A percentile compares a stretch with the other conserved stretches of the same genome.
phyloP scores from a whole-genome alignment of 805 yeast genomes.

The Zygosaccharomyces bailii region DNA sequence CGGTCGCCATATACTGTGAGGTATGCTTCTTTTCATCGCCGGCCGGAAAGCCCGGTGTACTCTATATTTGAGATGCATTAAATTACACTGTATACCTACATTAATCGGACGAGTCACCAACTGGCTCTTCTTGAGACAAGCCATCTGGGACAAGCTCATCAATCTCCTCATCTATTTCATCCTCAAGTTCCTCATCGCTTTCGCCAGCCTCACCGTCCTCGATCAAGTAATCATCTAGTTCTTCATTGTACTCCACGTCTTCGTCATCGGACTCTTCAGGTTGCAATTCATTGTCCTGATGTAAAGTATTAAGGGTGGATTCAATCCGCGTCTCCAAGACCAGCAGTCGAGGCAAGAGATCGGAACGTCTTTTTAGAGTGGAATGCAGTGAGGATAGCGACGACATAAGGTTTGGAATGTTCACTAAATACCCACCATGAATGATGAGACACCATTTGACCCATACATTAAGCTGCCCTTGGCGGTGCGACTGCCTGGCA shows the following conservation, averaged over 20 bases:
- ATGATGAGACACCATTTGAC: conserved; percentile 79
- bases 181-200: conserved; percentile 36
- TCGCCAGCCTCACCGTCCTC: conserved; percentile 47
- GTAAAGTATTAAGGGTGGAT: conserved; percentile 58
- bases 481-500: conserved; percentile 55
- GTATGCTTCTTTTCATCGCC: background rate
- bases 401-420: conserved; percentile 47
- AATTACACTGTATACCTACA: conserved; percentile 2
- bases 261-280: conserved; percentile 39
- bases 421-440: conserved; percentile 67
- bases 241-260: conserved; percentile 71
- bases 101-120: background rate
- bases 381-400: conserved; percentile 61
- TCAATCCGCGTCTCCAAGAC: conserved; percentile 81
- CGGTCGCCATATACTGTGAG: background rate
- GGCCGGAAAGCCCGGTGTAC: conserved; percentile 2
- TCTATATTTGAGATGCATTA: background rate
- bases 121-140: background rate
- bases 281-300: conserved; percentile 41
- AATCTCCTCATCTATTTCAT: conserved; percentile 26
- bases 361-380: conserved; percentile 61
- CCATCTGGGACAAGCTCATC: conserved; percentile 10
- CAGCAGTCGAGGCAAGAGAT: conserved; percentile 65
- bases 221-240: conserved; percentile 48
- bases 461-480: conserved; percentile 62